A percentile compares a stretch with the other conserved stretches of the same genome.
These are phyloP conservation scores for Adiantum capillusveneris DNA, from an alignment of 75 land plant species.

Conservation along the genomic window DNA sequence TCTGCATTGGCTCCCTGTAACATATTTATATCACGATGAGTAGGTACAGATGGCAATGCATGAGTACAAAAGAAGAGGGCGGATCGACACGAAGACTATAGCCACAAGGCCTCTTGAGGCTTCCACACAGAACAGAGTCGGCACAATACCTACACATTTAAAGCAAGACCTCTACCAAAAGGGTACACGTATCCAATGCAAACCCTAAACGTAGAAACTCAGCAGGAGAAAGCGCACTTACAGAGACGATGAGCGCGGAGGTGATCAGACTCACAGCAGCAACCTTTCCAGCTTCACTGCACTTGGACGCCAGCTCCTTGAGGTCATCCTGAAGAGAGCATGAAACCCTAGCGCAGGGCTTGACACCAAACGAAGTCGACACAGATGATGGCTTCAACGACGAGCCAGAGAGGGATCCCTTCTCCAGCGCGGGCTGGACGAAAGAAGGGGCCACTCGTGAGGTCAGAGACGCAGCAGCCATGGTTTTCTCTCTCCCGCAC, in stretches of 20 bases:
- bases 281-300: constrained; percentile 61
- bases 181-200: no score
- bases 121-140: no score
- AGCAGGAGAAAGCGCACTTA: constrained; percentile 32
- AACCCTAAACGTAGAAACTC: no score
- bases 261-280: constrained; percentile 82
- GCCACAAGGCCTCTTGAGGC: no score
- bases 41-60: background rate
- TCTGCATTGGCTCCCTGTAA: constrained; percentile 51
- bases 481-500: no score
- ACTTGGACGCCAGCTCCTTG: constrained; percentile 47
- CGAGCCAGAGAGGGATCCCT: constrained; percentile 21
- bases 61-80: no score
- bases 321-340: constrained; percentile 72
- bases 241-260: constrained; percentile 76
- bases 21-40: background rate
- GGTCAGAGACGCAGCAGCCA: no score
- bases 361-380: constrained; percentile 52
- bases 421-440: constrained; percentile 13
- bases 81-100: no score
- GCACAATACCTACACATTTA: no score
- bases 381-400: constrained; percentile 7
- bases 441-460: background rate
- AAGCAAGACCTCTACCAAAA: no score
- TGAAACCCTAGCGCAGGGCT: constrained; percentile 34